Evolutionary conservation across 192 early-diverging fungal genomes (phyloP).

Genomic region (Hyaloraphidium curvatum): DNA sequence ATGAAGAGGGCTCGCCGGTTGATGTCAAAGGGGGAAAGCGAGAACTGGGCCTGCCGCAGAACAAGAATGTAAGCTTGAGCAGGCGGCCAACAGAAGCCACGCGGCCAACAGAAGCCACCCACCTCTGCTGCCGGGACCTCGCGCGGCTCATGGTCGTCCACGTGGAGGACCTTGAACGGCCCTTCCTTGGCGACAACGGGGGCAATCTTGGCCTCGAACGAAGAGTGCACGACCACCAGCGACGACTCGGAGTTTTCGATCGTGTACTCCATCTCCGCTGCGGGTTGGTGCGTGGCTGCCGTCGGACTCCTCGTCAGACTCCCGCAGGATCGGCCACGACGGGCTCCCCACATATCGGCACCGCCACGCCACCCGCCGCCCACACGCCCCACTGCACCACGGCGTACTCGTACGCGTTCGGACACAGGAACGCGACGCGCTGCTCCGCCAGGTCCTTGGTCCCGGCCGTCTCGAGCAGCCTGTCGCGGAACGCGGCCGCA

Average conservation of each 20-base stretch:
- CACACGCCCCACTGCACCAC: conserved; percentile 53
- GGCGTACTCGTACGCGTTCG: conserved; percentile 32
- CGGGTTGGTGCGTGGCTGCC: conserved; percentile 45
- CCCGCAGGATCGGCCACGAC: background rate
- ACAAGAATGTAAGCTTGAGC: too few species aligned
- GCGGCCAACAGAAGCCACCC: too few species aligned
- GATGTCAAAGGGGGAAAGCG: conserved; percentile 8
- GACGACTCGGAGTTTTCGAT: conserved; percentile 41
- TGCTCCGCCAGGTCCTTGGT: background rate
- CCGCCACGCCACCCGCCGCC: conserved; percentile 58
- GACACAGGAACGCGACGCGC: background rate
- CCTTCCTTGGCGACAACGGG: background rate
- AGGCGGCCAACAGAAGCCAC: too few species aligned
- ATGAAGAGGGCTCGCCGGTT: conserved; percentile 43
- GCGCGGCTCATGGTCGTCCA: too few species aligned
- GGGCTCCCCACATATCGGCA: conserved; percentile 42
- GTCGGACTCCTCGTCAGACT: background rate
- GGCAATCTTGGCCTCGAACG: conserved; percentile 18
- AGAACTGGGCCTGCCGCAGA: background rate
- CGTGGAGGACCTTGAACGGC: background rate
- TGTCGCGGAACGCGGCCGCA: background rate
- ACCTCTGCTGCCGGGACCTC: too few species aligned
- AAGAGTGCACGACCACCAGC: conserved; percentile 37
- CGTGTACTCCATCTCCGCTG: conserved; percentile 60
- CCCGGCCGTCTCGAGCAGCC: background rate